Evolutionary conservation across 208 protist species (phyloP).

Genomic region (Borovskyia barvae): DNA sequence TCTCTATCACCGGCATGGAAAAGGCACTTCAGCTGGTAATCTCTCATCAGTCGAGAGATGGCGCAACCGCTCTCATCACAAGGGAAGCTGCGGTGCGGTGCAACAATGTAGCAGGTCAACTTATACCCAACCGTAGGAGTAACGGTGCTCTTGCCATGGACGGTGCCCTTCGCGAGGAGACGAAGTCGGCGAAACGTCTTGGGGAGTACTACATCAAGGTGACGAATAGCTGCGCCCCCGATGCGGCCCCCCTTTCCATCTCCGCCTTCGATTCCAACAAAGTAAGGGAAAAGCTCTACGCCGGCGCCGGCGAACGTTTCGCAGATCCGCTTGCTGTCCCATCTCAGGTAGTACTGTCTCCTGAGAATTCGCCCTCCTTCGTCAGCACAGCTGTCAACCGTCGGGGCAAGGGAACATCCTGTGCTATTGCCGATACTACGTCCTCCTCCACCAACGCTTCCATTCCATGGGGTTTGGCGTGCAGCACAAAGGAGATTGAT

Average conservation of each 20-base stretch:
- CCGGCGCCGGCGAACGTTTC: background rate
- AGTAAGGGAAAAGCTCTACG: background rate
- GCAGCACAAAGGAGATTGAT: background rate
- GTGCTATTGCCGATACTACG: no score
- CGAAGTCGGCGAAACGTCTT: background rate
- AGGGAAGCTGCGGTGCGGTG: no score
- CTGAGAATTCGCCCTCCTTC: background rate
- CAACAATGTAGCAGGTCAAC: no score
- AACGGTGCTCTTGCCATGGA: background rate
- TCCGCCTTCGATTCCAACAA: background rate
- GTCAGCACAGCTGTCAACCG: background rate
- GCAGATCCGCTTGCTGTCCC: background rate
- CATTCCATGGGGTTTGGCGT: background rate
- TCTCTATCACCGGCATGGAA: no score
- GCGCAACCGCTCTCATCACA: no score
- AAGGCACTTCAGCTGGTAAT: slow-evolving; percentile 7
- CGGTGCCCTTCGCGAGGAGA: background rate
- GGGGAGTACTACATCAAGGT: background rate
- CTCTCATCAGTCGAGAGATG: slow-evolving; percentile 7
- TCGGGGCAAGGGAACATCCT: background rate
- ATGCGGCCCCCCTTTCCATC: no score
- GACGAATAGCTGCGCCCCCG: background rate
- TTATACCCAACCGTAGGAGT: no score
- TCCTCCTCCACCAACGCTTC: no score
- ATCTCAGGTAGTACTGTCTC: background rate